Percentiles rank a stretch among this genome's conserved stretches.
Evolutionary conservation across 192 early-diverging fungal genomes (phyloP).

Genomic region (Entomortierella beljakovae): DNA sequence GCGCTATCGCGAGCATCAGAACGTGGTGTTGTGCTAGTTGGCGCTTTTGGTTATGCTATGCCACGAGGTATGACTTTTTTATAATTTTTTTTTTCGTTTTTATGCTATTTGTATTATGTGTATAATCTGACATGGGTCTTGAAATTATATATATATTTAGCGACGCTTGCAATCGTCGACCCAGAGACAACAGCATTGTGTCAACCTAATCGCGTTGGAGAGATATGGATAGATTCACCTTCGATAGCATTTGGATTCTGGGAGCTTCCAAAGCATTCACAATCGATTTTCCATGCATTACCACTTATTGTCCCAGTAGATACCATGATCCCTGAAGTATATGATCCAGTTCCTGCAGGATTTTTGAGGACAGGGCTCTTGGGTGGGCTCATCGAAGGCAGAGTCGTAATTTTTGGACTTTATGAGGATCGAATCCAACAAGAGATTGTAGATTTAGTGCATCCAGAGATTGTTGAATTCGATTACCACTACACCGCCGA

Average conservation of each 20-base stretch:
- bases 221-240: conserved; percentile 87
- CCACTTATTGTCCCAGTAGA: conserved; percentile 65
- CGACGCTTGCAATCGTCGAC: conserved; percentile 83
- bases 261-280: conserved; percentile 78
- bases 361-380: conserved; percentile 84
- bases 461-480: conserved; percentile 51
- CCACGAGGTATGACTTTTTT: conserved; percentile 60
- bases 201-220: conserved; percentile 79
- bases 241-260: conserved; percentile 81
- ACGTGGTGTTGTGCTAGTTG: conserved; percentile 53
- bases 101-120: too few species aligned
- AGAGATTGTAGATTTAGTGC: conserved; percentile 42
- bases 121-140: too few species aligned
- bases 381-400: conserved; percentile 76
- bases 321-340: conserved; percentile 62
- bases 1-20: conserved; percentile 28
- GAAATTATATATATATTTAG: conserved; percentile 22
- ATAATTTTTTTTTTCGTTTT: conserved; percentile 12
- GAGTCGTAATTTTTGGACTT: conserved; percentile 80
- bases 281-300: conserved; percentile 78
- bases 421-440: conserved; percentile 80
- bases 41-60: conserved; percentile 70
- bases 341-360: conserved; percentile 63
- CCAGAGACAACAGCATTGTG: conserved; percentile 83
- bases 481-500: conserved; percentile 44